Evolutionary conservation across 345 rosid species (phyloP).

Genomic region (Aquilaria yunnanensis): DNA sequence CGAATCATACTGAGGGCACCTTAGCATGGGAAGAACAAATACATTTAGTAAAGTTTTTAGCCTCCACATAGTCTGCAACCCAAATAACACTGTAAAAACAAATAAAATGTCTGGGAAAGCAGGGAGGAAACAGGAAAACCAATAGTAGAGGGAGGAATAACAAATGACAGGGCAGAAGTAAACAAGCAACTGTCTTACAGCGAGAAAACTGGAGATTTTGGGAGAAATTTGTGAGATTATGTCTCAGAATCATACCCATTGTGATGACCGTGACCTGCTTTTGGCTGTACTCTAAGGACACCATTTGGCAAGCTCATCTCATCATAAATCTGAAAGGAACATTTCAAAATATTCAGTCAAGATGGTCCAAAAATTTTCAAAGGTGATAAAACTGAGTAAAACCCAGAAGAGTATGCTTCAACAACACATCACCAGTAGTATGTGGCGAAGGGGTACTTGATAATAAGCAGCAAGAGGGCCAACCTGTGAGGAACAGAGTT

Average conservation of each 20-base stretch:
- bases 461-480: conserved; percentile 91
- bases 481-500: conserved; percentile 40
- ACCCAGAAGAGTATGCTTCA: neutral
- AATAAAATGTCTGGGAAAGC: no score
- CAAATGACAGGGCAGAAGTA: no score
- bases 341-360: conserved; percentile 8
- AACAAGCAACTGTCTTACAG: no score
- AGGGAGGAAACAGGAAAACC: no score
- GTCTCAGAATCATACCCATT: conserved; percentile 51
- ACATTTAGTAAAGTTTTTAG: no score
- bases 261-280: conserved; percentile 88
- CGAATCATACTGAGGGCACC: no score
- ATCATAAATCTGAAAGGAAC: conserved; percentile 53
- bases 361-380: neutral
- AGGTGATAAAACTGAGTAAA: neutral
- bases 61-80: no score
- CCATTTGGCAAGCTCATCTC: conserved; percentile 96
- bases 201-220: neutral
- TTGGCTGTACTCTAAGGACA: conserved; percentile 73
- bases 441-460: conserved; percentile 85
- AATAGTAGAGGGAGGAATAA: no score
- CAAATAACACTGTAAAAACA: no score
- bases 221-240: no score
- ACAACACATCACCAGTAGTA: conserved; percentile 49
- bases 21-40: no score